Conservation (phyloP, 192 early-diverging fungal genomes). For the Podila verticillata region DNA sequence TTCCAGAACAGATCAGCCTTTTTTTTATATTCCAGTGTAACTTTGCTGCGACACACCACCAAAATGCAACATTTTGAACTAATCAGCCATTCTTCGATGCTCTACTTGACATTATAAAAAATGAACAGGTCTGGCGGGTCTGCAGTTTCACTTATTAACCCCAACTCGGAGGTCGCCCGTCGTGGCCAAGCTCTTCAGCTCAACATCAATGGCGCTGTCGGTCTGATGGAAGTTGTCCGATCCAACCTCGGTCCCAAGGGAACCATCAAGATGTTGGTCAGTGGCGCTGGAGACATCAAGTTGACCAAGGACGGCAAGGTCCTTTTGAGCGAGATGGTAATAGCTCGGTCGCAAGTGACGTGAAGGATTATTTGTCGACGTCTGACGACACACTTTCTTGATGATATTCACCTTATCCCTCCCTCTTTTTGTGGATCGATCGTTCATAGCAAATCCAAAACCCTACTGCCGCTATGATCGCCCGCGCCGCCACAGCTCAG, state of each 20-base stretch:
- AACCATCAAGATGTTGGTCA: slow-evolving; percentile 99
- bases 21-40: background rate
- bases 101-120: background rate
- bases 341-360: too few relatives aligned
- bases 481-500: slow-evolving; percentile 97
- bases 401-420: background rate
- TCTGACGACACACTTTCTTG: background rate
- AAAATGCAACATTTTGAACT: too few relatives aligned
- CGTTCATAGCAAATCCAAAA: slow-evolving; percentile 96
- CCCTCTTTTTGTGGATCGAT: background rate
- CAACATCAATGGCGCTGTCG: slow-evolving; percentile 96
- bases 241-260: slow-evolving; percentile 98
- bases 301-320: slow-evolving; percentile 99
- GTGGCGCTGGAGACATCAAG: slow-evolving; percentile 95
- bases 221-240: slow-evolving; percentile 94
- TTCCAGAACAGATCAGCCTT: background rate
- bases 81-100: too few relatives aligned
- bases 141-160: slow-evolving; percentile 95
- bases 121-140: slow-evolving; percentile 61
- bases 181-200: slow-evolving; percentile 96
- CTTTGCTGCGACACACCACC: background rate
- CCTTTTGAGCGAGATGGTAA: slow-evolving; percentile 96
- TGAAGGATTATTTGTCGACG: too few relatives aligned
- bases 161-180: slow-evolving; percentile 98
- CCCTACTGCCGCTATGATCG: slow-evolving; percentile 99